Evolutionary conservation across 176 grass and related monocot species (phyloP).

Genomic region (Coix lacrymajobi): DNA sequence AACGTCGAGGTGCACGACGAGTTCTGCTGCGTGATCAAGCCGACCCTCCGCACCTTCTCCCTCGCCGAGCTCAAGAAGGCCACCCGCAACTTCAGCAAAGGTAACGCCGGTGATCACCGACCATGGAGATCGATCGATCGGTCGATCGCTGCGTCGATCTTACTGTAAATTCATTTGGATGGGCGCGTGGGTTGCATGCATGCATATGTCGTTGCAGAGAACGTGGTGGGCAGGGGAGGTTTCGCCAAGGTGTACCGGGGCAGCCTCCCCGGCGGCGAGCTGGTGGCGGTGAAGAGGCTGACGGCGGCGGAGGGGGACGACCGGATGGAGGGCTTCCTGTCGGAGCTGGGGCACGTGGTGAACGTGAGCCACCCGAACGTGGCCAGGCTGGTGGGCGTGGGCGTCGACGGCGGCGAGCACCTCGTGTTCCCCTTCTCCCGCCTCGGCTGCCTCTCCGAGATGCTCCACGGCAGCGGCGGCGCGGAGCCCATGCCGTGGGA

Average conservation of each 20-base stretch:
- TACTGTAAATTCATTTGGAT: no score
- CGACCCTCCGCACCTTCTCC: constrained; percentile 49
- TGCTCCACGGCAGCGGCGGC: constrained; percentile 35
- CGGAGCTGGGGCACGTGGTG: constrained; percentile 60
- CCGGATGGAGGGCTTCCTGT: constrained; percentile 53
- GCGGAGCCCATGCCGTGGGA: constrained; percentile 46
- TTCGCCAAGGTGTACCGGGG: constrained; percentile 73
- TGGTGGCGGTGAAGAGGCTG: constrained; percentile 70
- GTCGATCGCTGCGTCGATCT: no score
- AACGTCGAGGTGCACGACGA: neutral
- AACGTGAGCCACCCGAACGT: constrained; percentile 78
- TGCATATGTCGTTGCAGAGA: no score
- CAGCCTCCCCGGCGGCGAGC: constrained; percentile 42
- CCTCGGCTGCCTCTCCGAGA: constrained; percentile 62
- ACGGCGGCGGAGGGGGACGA: constrained; percentile 20
- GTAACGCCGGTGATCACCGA: neutral
- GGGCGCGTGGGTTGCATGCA: no score
- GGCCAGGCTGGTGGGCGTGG: constrained; percentile 53
- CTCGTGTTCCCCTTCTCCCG: constrained; percentile 65
- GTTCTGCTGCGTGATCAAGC: constrained; percentile 13
- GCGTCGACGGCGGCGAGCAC: constrained; percentile 74
- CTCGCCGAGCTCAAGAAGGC: constrained; percentile 50
- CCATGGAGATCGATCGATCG: no score
- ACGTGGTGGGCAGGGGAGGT: constrained; percentile 62
- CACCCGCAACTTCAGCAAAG: constrained; percentile 58